phyloP scores from a whole-genome alignment of 495 filamentous ascomycete species.

The Tuber melanosporum region DNA sequence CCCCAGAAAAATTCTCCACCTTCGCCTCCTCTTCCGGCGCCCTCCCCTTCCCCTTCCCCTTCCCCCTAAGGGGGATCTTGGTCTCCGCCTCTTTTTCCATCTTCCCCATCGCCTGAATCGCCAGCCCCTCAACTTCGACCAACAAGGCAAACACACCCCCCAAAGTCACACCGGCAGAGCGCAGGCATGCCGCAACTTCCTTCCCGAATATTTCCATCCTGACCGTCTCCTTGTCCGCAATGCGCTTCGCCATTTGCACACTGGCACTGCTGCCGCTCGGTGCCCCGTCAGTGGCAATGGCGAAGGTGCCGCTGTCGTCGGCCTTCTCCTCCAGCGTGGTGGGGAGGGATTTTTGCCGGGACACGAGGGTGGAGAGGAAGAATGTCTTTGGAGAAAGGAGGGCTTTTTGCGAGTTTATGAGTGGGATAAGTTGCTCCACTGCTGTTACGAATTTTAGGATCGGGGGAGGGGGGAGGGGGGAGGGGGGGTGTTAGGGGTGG shows the following conservation, averaged over 20 bases:
- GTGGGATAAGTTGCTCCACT: too few relatives aligned
- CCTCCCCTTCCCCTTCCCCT: slow-evolving; percentile 14
- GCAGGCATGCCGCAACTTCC: neutral
- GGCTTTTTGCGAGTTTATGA: too few relatives aligned
- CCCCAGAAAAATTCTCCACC: slow-evolving; percentile 33
- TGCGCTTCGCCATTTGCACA: neutral
- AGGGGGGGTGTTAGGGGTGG: too few relatives aligned
- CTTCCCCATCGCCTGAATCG: slow-evolving; percentile 12
- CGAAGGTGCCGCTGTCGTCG: slow-evolving; percentile 11
- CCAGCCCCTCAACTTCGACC: slow-evolving; percentile 32
- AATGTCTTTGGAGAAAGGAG: slow-evolving; percentile 28
- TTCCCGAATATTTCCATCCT: slow-evolving; percentile 4
- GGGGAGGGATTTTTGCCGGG: slow-evolving; percentile 15
- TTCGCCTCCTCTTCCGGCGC: slow-evolving; percentile 2
- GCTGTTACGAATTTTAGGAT: too few relatives aligned
- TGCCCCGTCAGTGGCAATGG: slow-evolving; percentile 12
- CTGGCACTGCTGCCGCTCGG: neutral
- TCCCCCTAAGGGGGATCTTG: slow-evolving; percentile 29
- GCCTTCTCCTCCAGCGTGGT: slow-evolving; percentile 17
- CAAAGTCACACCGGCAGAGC: slow-evolving; percentile 15
- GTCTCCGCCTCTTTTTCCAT: slow-evolving; percentile 25
- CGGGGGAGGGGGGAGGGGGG: too few relatives aligned
- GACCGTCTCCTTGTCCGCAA: neutral
- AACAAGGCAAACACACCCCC: slow-evolving; percentile 19
- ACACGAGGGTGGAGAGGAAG: slow-evolving; percentile 18